Conservation (phyloP, 2,329 filamentous ascomycete species). For the Monosporascus sp. region DNA sequence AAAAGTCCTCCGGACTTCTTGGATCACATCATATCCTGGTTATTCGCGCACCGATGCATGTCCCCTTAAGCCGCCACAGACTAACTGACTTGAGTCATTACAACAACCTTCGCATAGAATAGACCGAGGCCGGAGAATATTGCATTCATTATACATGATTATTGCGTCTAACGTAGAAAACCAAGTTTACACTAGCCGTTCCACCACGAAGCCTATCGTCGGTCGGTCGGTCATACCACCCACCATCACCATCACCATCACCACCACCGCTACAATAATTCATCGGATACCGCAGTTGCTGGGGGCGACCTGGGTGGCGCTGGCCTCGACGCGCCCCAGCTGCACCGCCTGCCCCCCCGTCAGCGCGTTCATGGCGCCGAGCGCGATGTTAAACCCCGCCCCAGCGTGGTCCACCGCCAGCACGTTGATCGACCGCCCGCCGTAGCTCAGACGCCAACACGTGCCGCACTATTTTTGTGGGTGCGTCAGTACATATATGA, state of each 20-base stretch:
- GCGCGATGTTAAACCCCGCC: conserved; percentile 51
- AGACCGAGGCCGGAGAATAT: no score
- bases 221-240: no score
- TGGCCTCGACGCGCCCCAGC: conserved; percentile 49
- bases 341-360: conserved; percentile 44
- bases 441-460: conserved; percentile 52
- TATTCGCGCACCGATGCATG: no score
- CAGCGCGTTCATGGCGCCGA: conserved; percentile 49
- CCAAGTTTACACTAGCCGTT: no score
- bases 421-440: conserved; percentile 46
- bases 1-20: no score
- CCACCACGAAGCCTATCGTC: background rate
- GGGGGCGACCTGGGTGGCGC: conserved; percentile 35
- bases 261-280: background rate
- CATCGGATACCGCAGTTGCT: conserved; percentile 37
- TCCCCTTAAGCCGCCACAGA: no score
- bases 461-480: conserved; percentile 43
- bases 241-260: no score
- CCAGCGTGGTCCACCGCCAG: conserved; percentile 49
- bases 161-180: no score
- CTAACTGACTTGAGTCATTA: no score
- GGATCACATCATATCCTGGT: no score
- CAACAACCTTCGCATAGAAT: no score
- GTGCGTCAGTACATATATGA: background rate
- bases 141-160: no score